A percentile compares a stretch with the other conserved stretches of the same genome.
phyloP scores from a whole-genome alignment of 768 basidiomycete species.

The Saitozyma podzolica region DNA sequence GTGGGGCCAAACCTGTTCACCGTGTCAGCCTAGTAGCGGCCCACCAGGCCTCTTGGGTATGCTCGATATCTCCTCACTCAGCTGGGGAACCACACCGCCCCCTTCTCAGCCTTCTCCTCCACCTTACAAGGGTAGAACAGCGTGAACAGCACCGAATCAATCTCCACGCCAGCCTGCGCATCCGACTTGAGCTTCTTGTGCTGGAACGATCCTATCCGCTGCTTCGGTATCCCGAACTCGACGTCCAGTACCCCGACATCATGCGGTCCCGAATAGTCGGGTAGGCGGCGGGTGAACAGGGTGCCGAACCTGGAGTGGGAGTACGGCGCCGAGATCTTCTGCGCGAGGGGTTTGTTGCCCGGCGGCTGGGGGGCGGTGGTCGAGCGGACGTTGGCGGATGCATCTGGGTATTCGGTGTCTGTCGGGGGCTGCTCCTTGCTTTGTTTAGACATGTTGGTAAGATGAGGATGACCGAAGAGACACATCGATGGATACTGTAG shows the following conservation, averaged over 20 bases:
- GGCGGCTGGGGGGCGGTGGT: neutral
- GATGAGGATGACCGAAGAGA: too few relatives aligned
- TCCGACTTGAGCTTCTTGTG: conserved; percentile 7
- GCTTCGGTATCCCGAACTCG: conserved; percentile 7
- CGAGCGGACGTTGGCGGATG: neutral
- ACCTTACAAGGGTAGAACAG: conserved; percentile 22
- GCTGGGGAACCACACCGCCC: conserved; percentile 20
- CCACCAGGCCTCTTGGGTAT: too few relatives aligned
- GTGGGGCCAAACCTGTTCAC: conserved; percentile 3
- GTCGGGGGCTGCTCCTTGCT: too few relatives aligned
- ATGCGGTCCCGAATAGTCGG: neutral
- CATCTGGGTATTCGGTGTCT: too few relatives aligned
- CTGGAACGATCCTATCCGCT: conserved; percentile 16
- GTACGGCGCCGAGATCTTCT: conserved; percentile 1
- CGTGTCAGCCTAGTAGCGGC: too few relatives aligned
- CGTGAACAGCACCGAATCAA: conserved; percentile 21
- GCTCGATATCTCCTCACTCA: neutral
- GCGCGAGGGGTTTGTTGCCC: neutral
- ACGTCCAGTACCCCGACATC: neutral
- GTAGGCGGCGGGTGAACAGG: neutral
- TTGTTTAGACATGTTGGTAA: too few relatives aligned
- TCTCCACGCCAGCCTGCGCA: conserved; percentile 17
- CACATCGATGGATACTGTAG: too few relatives aligned
- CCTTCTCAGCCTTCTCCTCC: conserved; percentile 1
- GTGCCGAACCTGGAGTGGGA: conserved; percentile 2